Evolutionary conservation across 768 basidiomycete species (phyloP).

Genomic region (Fomitopsis pulvina): DNA sequence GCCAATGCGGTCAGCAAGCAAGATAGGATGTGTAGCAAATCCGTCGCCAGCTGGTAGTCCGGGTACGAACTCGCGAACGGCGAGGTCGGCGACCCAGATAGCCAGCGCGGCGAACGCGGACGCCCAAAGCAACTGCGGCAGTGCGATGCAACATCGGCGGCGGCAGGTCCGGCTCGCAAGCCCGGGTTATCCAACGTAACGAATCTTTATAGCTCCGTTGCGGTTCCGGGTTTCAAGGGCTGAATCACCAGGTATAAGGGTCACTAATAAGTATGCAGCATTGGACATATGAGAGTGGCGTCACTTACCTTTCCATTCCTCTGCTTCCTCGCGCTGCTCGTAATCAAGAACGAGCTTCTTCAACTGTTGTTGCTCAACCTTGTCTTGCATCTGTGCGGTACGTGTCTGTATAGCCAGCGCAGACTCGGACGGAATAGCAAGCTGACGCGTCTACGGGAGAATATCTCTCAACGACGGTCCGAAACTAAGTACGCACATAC

Average conservation of each 20-base stretch:
- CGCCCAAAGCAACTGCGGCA: neutral
- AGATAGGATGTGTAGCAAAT: slow-evolving; percentile 1
- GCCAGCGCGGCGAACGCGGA: slow-evolving; percentile 1
- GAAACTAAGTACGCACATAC: slow-evolving; percentile 6
- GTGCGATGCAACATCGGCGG: neutral
- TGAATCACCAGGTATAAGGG: slow-evolving; percentile 19
- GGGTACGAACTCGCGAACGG: neutral
- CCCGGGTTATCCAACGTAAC: slow-evolving; percentile 54
- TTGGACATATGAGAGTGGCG: neutral
- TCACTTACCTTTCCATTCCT: slow-evolving; percentile 64
- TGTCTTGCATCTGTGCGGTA: slow-evolving; percentile 88
- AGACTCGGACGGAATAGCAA: slow-evolving; percentile 84
- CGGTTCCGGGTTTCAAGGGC: slow-evolving; percentile 68
- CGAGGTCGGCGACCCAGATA: slow-evolving; percentile 2
- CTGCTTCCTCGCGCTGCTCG: slow-evolving; percentile 83
- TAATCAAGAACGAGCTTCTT: slow-evolving; percentile 93
- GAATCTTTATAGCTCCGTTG: slow-evolving; percentile 66
- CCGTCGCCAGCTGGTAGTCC: slow-evolving; percentile 1
- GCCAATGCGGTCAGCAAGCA: slow-evolving; percentile 12
- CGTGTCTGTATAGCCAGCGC: slow-evolving; percentile 87
- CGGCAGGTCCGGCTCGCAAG: neutral
- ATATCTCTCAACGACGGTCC: neutral
- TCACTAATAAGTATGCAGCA: slow-evolving; percentile 1
- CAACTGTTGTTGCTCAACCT: slow-evolving; percentile 93
- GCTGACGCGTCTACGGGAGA: slow-evolving; percentile 63